Conservation (phyloP, 345 rosid genomes). For the Brassica rapa region DNA sequence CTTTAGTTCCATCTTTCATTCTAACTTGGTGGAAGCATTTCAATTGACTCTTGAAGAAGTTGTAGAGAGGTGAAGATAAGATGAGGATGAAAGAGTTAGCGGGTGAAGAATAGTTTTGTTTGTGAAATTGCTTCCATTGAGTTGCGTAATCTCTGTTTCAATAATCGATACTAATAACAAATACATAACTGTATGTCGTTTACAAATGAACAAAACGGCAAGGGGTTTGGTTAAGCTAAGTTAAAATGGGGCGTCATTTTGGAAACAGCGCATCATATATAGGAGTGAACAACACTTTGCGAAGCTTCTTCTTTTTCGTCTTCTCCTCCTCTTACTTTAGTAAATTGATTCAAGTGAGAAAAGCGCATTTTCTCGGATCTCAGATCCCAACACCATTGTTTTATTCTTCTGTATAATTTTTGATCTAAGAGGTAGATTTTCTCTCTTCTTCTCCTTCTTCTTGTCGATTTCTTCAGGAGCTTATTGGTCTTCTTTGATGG, state of each 20-base stretch:
- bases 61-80: slow-evolving; percentile 59
- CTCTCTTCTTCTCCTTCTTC: not conserved
- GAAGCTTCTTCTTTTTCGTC: slow-evolving; percentile 24
- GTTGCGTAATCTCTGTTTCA: no score
- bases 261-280: not conserved
- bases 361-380: slow-evolving; percentile 44
- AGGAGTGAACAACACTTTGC: slow-evolving; percentile 33
- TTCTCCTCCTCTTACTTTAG: not conserved
- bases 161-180: no score
- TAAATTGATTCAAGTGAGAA: slow-evolving; percentile 33
- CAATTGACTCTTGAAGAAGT: slow-evolving; percentile 92
- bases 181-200: slow-evolving; percentile 23
- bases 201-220: slow-evolving; percentile 29
- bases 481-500: slow-evolving; percentile 12
- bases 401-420: not conserved
- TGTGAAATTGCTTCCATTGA: no score
- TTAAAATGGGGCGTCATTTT: slow-evolving; percentile 9
- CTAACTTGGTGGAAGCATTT: slow-evolving; percentile 85
- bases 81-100: slow-evolving; percentile 40
- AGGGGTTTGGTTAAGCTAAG: not conserved
- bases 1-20: slow-evolving; percentile 6
- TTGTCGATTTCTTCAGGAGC: not conserved
- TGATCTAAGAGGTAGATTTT: slow-evolving; percentile 29
- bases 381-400: slow-evolving; percentile 30
- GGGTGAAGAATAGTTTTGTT: slow-evolving; percentile 21